Base-by-base conservation (phyloP, 805 yeast genomes). In the Jamesozyma gamospora region DNA sequence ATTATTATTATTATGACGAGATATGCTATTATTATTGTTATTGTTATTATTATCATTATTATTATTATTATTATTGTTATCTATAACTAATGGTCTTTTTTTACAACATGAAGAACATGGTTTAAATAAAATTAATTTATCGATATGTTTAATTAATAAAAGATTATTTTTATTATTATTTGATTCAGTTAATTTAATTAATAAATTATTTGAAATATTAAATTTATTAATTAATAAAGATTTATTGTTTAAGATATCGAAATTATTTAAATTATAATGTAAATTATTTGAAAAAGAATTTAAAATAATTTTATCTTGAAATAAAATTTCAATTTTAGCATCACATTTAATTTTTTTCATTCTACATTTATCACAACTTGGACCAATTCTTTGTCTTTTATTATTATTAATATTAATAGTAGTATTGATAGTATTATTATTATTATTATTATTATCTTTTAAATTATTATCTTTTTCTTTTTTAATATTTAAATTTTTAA, bases 321-420 rank as follows among this genome's bases (percentile, higher is more conserved):
- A 37, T 16, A 75, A 43, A 19, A 73, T 63, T 27, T 60, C 57
- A 12, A 79, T 73, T 47, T 70, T 77, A 2, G 88, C 84, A 57
- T 80, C 78, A 61, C 90, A 81, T 58, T 78, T 81, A 42, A 79
- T 80, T 54, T 81, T 81, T 42, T 85, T 69, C 13, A 72, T 53
- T 39, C 87, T 66, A 56, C 90, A 81, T 34, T 72, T 63, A 55
- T 81, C 87, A 58, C 90, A 81, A 31, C 82, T 75, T 3, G 87
- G 87, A 0, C 90, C 87, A 16, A 74, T 65, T 42, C 90, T 62
- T 60, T 81, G 88, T 49, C 86, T 54, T 39, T 60, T 53, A 17
- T 39, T 45, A 9, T n/a, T 25, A 19, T 18, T 14, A 4, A 6
- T n/a, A 15, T n/a, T 9, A 13, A 16, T 9, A 8, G 17, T 14